Conservation (phyloP, 176 grass and related monocot genomes). For the Otatea glauca region DNA sequence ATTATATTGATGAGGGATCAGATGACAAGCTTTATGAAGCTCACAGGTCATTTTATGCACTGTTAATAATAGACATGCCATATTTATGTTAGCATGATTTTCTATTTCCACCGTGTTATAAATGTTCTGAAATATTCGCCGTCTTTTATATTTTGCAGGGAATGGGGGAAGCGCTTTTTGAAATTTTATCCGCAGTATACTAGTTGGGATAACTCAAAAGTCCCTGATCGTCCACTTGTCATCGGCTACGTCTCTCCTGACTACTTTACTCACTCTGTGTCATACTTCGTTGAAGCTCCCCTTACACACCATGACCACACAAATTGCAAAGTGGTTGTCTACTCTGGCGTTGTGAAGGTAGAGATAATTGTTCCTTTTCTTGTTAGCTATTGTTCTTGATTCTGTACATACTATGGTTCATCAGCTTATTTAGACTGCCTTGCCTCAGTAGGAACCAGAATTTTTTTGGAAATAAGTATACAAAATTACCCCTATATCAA, state of each 20-base stretch:
- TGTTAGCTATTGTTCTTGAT: slow-evolving; percentile 13
- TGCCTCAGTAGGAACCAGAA: slow-evolving; percentile 20
- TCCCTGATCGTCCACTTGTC: slow-evolving; percentile 70
- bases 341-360: slow-evolving; percentile 99
- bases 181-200: slow-evolving; percentile 80
- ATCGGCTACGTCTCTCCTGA: slow-evolving; percentile 96
- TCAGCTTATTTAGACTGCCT: slow-evolving; percentile 4
- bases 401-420: neutral
- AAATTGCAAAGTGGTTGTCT: slow-evolving; percentile 89
- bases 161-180: slow-evolving; percentile 94
- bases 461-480: slow-evolving; percentile 11
- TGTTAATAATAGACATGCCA: slow-evolving; percentile 27
- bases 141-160: slow-evolving; percentile 61
- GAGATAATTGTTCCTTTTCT: slow-evolving; percentile 33
- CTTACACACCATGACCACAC: slow-evolving; percentile 81
- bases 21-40: slow-evolving; percentile 93
- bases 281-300: slow-evolving; percentile 98
- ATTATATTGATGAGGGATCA: slow-evolving; percentile 91
- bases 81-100: slow-evolving; percentile 26
- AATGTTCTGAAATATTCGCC: slow-evolving; percentile 5
- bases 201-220: slow-evolving; percentile 95
- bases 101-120: too few relatives aligned
- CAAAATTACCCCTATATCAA: slow-evolving; percentile 2
- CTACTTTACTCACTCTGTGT: slow-evolving; percentile 99
- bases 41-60: slow-evolving; percentile 70